These are phyloP conservation scores for Globisporangium sylvaticum DNA, from an alignment of 352 stramenopile species.

Conservation along the genomic window DNA sequence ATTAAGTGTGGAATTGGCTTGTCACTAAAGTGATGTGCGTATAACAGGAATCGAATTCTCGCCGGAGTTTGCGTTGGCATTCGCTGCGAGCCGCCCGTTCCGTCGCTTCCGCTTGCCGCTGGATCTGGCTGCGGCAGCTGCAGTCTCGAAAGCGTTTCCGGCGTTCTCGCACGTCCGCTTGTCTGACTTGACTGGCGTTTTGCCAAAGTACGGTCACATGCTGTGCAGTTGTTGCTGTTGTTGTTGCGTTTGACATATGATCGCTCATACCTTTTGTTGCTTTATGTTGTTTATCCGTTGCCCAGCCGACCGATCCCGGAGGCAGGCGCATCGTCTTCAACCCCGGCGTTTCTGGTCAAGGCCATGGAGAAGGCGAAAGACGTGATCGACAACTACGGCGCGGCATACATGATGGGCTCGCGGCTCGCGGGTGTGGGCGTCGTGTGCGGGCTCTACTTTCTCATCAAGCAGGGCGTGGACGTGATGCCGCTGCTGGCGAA, in stretches of 20 bases:
- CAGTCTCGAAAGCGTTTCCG: slow-evolving; percentile 67
- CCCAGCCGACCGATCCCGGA: slow-evolving; percentile 21
- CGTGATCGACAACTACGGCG: slow-evolving; percentile 84
- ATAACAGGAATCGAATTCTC: slow-evolving; percentile 60
- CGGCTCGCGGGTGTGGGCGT: slow-evolving; percentile 74
- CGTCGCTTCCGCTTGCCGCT: slow-evolving; percentile 75
- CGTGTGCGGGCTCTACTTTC: slow-evolving; percentile 61
- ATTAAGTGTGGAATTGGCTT: neutral
- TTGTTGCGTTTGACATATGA: no score
- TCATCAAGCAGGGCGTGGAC: slow-evolving; percentile 84
- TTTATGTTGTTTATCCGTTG: neutral
- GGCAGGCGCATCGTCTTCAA: slow-evolving; percentile 8
- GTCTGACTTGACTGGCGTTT: slow-evolving; percentile 51
- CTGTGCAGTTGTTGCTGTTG: no score
- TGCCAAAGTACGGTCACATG: slow-evolving; percentile 46
- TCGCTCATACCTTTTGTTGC: no score
- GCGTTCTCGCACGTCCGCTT: slow-evolving; percentile 67
- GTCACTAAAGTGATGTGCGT: neutral
- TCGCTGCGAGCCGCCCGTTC: slow-evolving; percentile 78
- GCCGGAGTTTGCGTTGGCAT: slow-evolving; percentile 83
- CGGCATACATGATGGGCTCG: slow-evolving; percentile 87
- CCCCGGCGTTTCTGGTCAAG: slow-evolving; percentile 45
- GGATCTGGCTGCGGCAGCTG: slow-evolving; percentile 62
- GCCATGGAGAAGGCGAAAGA: slow-evolving; percentile 65
- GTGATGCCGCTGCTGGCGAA: slow-evolving; percentile 73